phyloP scores from a whole-genome alignment of 1,284 basidiomycete species.

The Meira miltonrushii region DNA sequence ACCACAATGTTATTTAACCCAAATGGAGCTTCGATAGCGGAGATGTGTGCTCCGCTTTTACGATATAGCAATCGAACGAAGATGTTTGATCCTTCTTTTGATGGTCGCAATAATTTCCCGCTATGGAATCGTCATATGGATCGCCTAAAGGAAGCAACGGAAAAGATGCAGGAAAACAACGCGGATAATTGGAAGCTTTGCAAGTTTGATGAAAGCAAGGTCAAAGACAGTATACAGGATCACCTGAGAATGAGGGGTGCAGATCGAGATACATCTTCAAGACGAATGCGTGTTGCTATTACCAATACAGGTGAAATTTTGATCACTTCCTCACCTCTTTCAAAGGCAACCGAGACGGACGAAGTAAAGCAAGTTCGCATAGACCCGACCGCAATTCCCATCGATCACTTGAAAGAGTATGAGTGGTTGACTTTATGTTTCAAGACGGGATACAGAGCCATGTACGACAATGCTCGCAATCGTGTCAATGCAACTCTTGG shows the following conservation, averaged over 20 bases:
- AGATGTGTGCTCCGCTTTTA: not conserved
- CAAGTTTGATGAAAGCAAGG: not conserved
- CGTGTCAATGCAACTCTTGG: constrained; percentile 5
- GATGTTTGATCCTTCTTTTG: not conserved
- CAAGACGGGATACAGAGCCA: constrained; percentile 1
- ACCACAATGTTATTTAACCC: not conserved
- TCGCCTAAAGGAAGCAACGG: not conserved
- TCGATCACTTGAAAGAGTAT: not conserved
- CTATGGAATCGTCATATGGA: not conserved
- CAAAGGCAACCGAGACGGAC: not conserved
- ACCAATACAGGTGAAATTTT: not conserved
- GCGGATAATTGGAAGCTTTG: not conserved
- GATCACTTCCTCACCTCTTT: not conserved
- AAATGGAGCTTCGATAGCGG: not conserved
- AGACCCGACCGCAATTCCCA: not conserved
- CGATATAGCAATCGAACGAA: not conserved
- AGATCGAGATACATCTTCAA: not conserved
- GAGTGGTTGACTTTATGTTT: not conserved
- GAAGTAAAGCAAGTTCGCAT: not conserved
- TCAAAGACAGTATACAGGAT: no score
- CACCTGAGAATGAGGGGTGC: not conserved
- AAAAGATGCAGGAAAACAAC: not conserved
- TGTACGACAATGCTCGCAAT: constrained; percentile 4
- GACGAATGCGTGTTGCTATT: not conserved
- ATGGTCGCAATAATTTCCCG: not conserved